Base-by-base conservation (phyloP, 2,329 filamentous ascomycete genomes). In the Aspergillus vadensis region DNA sequence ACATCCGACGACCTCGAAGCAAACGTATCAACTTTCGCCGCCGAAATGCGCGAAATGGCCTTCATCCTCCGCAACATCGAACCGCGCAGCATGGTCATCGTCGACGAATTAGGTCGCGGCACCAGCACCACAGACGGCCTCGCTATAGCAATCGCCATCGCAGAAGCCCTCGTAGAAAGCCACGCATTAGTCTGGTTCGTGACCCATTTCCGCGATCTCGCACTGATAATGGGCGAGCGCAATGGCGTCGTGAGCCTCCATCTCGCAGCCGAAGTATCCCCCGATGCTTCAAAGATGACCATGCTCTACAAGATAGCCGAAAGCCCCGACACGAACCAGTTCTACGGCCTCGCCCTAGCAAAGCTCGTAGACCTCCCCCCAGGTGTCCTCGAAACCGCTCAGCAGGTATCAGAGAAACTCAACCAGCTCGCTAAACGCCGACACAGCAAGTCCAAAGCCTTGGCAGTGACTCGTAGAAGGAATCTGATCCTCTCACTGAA, bases 11-110 rank as follows among this genome's bases (percentile, higher is more conserved):
- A 85, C 63, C 89, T 96, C 21, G 91, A 97, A 77, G 89, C 90
- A 15, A 98, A 97, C 64, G 85, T 97, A 23, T 98, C 94, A 0
- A 97, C 92, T 0, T 99, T 98, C 72, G 91, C 93, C 0, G 85
- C 92, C 0, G 95, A 99, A 75, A 98, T 99, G 95, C 85, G 91
- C 44, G 95, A 98, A 70, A 96, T 94, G 79, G 92, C 93, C 0
- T 97, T 96, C 73, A 97, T 99, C 57, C 78, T 98, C 1, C 85
- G 87, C 55, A 96, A 97, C 70, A 86, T 97, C 58, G 88, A 92
- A 65, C 81, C 83, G 6, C 85, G 86, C 51, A 94, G 91, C 67
- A 82, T 97, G 68, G 87, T 89, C 2, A 90, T 99, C 52, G 86
- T 99, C 53, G 95, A 99, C 68, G 95, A 99, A 71, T 84, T 99